Evolutionary conservation across 2,329 filamentous ascomycete species (phyloP), one percentile per base, ranked within the genome.

Genomic region (Epichloe festucae): DNA sequence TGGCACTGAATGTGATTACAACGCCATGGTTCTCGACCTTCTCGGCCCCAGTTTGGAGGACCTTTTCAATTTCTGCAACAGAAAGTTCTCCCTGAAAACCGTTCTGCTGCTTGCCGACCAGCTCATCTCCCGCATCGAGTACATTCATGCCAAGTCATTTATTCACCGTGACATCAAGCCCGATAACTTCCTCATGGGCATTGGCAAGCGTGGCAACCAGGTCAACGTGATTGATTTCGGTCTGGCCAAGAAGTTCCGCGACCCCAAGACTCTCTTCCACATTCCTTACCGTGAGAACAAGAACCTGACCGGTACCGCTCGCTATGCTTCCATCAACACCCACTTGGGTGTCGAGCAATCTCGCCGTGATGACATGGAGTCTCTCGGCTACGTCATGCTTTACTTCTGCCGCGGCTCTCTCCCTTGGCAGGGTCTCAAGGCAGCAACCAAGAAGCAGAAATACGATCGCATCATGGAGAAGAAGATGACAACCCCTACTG

Each of bases 381-480:
- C 91, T 54, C 81, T 98, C 48, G 93, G 93, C 63, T 97, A 98
- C 63, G 93, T 98, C 65, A 97, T 98, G 90, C 86, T 98, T 57
- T 98, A 98, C 80, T 98, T 98, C 77, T 97, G 91, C 79, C 91
- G 93, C 72, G 93, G 93, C 57, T 96, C 90, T 58, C 89, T 53
- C 93, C 93, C 93, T 56, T 98, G 93, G 93, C 93, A 98, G 76
- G 93, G 93, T 52, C 79, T 96, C 51, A 96, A 96, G 82, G 91
- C 91, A 75, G 91, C 91, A 62, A 96, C 90, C 60, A 96, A 96
- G 84, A 96, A 96, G 84, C 91, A 97, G 77, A 98, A 98, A 78
- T 97, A 98, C 68, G 93, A 98, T 74, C 84, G 91, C 59, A 98
- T 98, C 75, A 97, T 97, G 91, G 93, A 98, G 80, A 98, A 98